A percentile compares a stretch with the other conserved stretches of the same genome.
These are phyloP conservation scores for Apiotrichum porosum DNA, from an alignment of 1,284 basidiomycete species.

Conservation along the genomic window DNA sequence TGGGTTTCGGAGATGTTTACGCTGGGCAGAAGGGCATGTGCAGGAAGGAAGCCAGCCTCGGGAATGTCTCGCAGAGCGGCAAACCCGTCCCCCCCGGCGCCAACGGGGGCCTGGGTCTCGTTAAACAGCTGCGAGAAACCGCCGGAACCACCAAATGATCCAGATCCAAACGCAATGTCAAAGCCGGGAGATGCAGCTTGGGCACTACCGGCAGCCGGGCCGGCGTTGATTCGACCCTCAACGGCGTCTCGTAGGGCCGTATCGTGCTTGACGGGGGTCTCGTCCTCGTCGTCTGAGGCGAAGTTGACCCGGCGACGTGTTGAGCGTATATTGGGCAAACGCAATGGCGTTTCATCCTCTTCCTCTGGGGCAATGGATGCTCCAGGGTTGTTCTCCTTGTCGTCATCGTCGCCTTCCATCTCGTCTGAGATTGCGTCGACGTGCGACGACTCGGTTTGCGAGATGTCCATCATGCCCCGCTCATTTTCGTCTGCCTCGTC, in stretches of 20 bases:
- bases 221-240: neutral
- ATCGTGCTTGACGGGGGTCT: neutral
- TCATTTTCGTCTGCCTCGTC: no score
- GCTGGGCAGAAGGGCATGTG: slow-evolving; percentile 27
- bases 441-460: no score
- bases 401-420: slow-evolving; percentile 1
- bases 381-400: slow-evolving; percentile 7
- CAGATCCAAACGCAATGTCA: neutral
- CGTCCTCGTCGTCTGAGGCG: slow-evolving; percentile 30
- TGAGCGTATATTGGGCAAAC: slow-evolving; percentile 12
- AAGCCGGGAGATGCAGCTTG: neutral
- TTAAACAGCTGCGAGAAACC: slow-evolving; percentile 45
- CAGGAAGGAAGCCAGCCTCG: slow-evolving; percentile 19
- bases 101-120: slow-evolving; percentile 23
- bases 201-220: neutral
- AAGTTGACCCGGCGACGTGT: slow-evolving; percentile 17
- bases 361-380: neutral
- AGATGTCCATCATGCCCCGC: no score
- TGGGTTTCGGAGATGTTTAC: slow-evolving; percentile 39
- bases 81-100: slow-evolving; percentile 23
- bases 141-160: slow-evolving; percentile 1
- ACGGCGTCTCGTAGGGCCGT: neutral
- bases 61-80: slow-evolving; percentile 24
- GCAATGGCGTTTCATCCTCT: slow-evolving; percentile 18
- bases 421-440: no score